Evolutionary conservation across 2,329 filamentous ascomycete species (phyloP), one percentile per base, ranked within the genome.

Genomic region (Pseudopithomyces maydicus): DNA sequence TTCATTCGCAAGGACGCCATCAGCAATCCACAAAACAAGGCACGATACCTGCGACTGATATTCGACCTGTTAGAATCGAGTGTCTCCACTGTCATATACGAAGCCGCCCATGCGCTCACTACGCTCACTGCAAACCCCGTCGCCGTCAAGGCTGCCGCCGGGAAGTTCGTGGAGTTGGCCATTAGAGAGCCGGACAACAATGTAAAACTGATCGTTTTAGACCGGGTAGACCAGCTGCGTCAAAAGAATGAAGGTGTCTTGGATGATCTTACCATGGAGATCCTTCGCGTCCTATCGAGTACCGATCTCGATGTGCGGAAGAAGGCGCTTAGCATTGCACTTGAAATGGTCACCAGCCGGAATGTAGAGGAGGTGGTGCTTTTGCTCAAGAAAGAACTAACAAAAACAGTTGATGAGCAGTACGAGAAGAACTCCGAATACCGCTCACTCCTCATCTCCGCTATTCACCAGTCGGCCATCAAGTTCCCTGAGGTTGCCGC

Each of bases 171-270:
- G 63, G 95, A 99, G 77, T 83, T 99, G 8, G 92, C 90, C 74
- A 97, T 99, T 75, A 97, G 96, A 79, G 95, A 98, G 78, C 89
- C 95, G 0, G 95, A 99, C 77, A 99, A 99, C 82, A 99, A 99
- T 73, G 95, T 99, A 63, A 99, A 99, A 81, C 88, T 99, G 44
- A 99, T 99, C 67, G 95, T 99, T 19, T 84, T 99, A 42, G 95
- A 98, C 72, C 90, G 94, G 44, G 95, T 99, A 36, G 90, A 97
- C 69, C 89, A 94, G 69, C 78, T 97, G 61, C 86, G 93, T 67
- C 88, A 89, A 74, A 91, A 91, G 77, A 96, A 97, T 67, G 91
- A 95, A 72, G 93, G 93, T 51, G 88, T 98, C 19, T 79, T 99
- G 56, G 93, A 98, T 72, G 95, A 99, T 70, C 79, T 98, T 47